phyloP scores from a whole-genome alignment of 176 grass and related monocot genomes.

The Saccharum officinarum region DNA sequence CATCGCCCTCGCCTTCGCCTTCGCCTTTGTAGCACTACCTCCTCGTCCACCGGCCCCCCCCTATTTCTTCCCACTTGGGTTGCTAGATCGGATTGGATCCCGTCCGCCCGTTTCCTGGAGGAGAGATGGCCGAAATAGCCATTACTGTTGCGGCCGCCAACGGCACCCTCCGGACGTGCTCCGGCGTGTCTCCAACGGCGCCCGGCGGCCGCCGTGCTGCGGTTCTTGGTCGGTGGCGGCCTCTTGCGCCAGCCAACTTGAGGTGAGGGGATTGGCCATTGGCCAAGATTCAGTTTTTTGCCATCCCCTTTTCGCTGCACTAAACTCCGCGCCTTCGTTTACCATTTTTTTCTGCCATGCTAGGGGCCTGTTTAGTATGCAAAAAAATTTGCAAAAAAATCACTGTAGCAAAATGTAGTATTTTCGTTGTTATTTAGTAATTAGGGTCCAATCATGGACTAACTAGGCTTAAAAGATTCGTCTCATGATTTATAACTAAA shows the following conservation, averaged over 20 bases:
- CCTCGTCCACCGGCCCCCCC: not conserved
- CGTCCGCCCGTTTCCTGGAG: constrained; percentile 30
- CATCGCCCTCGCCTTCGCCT: constrained; percentile 22
- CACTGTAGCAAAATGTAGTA: no score
- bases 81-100: constrained; percentile 41
- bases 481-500: no score
- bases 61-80: constrained; percentile 14
- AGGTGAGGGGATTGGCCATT: constrained; percentile 47
- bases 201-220: not conserved
- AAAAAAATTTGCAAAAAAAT: no score
- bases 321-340: constrained; percentile 8
- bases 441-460: no score
- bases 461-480: no score
- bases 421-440: no score
- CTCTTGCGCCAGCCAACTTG: constrained; percentile 42
- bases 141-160: constrained; percentile 36
- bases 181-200: constrained; percentile 35
- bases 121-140: constrained; percentile 56
- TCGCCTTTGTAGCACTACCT: constrained; percentile 50
- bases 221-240: constrained; percentile 15
- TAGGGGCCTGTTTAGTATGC: no score
- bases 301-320: not conserved
- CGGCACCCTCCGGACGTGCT: constrained; percentile 43
- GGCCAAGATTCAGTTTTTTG: not conserved
- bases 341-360: not conserved